Percentiles rank a stretch among this genome's conserved stretches.
Evolutionary conservation across 2,329 filamentous ascomycete species (phyloP).

Genomic region (Teratosphaeria gauchensis): DNA sequence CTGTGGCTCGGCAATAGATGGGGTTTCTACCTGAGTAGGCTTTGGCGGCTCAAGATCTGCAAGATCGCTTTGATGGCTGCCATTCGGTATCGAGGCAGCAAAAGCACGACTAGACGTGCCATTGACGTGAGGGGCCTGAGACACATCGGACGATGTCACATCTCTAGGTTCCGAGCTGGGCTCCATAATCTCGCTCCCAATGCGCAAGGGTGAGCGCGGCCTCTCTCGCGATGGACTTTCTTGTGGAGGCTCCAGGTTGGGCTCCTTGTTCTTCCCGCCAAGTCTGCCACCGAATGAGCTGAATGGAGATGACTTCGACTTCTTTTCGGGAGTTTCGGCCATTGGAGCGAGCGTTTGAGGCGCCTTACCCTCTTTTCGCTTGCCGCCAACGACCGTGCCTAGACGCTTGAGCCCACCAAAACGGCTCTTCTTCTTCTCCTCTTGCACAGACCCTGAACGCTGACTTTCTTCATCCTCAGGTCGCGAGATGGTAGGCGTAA

Average conservation of each 20-base stretch:
- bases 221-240: constrained; percentile 15
- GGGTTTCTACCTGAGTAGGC: constrained; percentile 8
- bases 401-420: constrained; percentile 47
- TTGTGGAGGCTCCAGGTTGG: constrained; percentile 28
- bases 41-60: constrained; percentile 25
- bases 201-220: constrained; percentile 22
- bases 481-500: constrained; percentile 14
- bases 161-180: constrained; percentile 5
- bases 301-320: constrained; percentile 48
- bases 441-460: constrained; percentile 40
- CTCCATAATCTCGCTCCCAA: constrained; percentile 23
- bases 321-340: constrained; percentile 42
- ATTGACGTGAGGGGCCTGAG: constrained; percentile 13
- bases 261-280: constrained; percentile 48
- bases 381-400: constrained; percentile 55
- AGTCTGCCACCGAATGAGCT: constrained; percentile 50
- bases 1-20: constrained; percentile 22
- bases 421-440: constrained; percentile 29
- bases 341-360: constrained; percentile 19
- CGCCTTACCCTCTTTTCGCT: constrained; percentile 49
- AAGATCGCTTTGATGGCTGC: constrained; percentile 24
- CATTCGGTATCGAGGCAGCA: constrained; percentile 15
- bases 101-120: constrained; percentile 10
- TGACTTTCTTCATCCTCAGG: constrained; percentile 17
- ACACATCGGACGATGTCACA: constrained; percentile 4